These are phyloP conservation scores for Globisporangium cederbergense DNA, from an alignment of 352 stramenopile species.

Conservation along the genomic window DNA sequence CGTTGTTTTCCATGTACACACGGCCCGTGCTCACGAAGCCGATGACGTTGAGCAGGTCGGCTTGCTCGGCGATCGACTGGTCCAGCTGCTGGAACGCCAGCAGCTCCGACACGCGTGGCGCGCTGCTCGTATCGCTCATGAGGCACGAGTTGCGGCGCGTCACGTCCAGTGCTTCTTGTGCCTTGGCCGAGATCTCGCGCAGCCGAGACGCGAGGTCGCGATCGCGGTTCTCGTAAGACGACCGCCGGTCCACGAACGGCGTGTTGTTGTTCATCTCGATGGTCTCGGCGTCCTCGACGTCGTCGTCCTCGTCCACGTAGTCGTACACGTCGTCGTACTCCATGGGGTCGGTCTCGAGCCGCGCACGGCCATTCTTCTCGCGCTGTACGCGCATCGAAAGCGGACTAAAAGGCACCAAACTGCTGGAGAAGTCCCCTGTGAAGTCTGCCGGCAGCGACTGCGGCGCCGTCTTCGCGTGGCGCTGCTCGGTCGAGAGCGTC, in stretches of 20 bases:
- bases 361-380: constrained; percentile 30
- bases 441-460: constrained; percentile 25
- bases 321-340: constrained; percentile 64
- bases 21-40: constrained; percentile 69
- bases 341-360: constrained; percentile 63
- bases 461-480: constrained; percentile 12
- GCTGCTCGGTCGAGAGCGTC: constrained; percentile 10
- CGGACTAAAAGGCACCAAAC: constrained; percentile 53
- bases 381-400: constrained; percentile 45
- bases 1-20: constrained; percentile 67
- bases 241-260: constrained; percentile 24
- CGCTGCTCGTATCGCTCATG: constrained; percentile 76
- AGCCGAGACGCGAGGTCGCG: constrained; percentile 53
- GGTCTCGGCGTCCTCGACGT: constrained; percentile 29
- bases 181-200: constrained; percentile 59
- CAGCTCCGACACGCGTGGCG: constrained; percentile 58
- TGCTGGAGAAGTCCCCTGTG: constrained; percentile 37
- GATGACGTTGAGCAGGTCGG: constrained; percentile 72
- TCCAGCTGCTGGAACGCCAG: constrained; percentile 63
- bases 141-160: constrained; percentile 71
- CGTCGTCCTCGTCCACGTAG: constrained; percentile 19
- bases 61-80: constrained; percentile 71
- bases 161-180: constrained; percentile 59
- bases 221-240: constrained; percentile 39
- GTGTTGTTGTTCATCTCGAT: constrained; percentile 36